Evolutionary conservation across 805 yeast genomes (phyloP), one percentile per base, ranked within the genome.

Genomic region (Yamadazyma takamatsuzukensis): DNA sequence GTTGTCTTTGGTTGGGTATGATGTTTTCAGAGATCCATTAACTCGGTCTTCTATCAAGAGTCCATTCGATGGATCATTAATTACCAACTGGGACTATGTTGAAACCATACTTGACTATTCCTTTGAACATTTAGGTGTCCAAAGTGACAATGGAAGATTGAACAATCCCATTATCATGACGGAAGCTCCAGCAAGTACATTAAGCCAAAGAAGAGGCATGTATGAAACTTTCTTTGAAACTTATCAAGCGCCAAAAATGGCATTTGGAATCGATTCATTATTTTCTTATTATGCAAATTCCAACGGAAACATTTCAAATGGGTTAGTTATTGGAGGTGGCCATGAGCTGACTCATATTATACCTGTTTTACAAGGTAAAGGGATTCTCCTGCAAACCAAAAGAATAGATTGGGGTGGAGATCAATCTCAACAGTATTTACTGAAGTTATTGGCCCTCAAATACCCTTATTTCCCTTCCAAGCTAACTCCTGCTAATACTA

Each of bases 321-420:
- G 96, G 1, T 50, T 93, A n/a, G 87, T 90, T 2, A 71, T 93
- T 28, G 81, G 85, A 7, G 67, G 87, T 5, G 96, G 96, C 3
- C 72, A 86, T 56, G 93, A 89, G 47, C 74, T 85, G 33, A 83
- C 95, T 0, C 80, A 80, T 50, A 58, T 93, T 0, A 77, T 90
- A 12, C 98, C 98, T 0, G 86, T 90, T 2, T 43, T 85, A 2
- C 53, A 74, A n/a, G 87, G 88, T 0, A 63, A 64, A 33, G 89
- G 94, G 0, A 43, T 79, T 2, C 54, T 86, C 34, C 61, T 72
- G 17, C 81, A 80, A 37, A 65, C 88, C 6, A 88, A 87, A 49
- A 68, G 97, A 49, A 76, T 93, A 23, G 87, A 86, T 51, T 86
- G 93, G 86, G 97, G 97, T 39, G 97, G 96, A 8, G 74, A 76